Evolutionary conservation across 2,329 filamentous ascomycete species (phyloP).

Genomic region (Sarocladiaceae sp.): DNA sequence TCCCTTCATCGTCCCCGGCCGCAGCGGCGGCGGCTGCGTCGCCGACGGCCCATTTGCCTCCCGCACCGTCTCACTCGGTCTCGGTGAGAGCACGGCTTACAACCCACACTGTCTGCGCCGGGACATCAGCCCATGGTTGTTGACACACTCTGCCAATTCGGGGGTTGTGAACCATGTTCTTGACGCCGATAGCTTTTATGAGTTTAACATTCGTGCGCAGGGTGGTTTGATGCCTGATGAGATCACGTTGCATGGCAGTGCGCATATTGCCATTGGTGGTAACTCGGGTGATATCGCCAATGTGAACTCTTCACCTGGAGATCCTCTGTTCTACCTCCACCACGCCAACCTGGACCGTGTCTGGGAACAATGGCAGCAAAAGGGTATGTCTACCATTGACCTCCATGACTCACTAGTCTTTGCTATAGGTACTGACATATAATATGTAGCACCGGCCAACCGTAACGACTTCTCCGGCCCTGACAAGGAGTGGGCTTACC

Average conservation of each 20-base stretch:
- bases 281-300: conserved; percentile 24
- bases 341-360: conserved; percentile 23
- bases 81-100: conserved; percentile 17
- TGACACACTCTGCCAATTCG: conserved; percentile 12
- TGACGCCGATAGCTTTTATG: conserved; percentile 18
- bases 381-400: neutral
- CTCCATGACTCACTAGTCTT: neutral
- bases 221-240: conserved; percentile 16
- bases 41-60: conserved; percentile 20
- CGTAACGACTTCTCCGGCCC: conserved; percentile 17
- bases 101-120: conserved; percentile 27
- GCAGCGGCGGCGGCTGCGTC: conserved; percentile 20
- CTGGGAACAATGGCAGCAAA: conserved; percentile 7
- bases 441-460: neutral
- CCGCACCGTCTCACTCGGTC: conserved; percentile 14
- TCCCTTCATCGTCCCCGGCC: conserved; percentile 15
- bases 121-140: conserved; percentile 20
- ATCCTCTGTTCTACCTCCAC: conserved; percentile 25
- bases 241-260: conserved; percentile 22
- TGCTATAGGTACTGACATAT: neutral
- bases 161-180: conserved; percentile 17
- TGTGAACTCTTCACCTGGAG: conserved; percentile 22
- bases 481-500: conserved; percentile 24
- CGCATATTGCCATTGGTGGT: conserved; percentile 21
- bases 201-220: conserved; percentile 24